Conservation (phyloP, 352 stramenopile genomes). For the Globisporangium recalcitrans region DNA sequence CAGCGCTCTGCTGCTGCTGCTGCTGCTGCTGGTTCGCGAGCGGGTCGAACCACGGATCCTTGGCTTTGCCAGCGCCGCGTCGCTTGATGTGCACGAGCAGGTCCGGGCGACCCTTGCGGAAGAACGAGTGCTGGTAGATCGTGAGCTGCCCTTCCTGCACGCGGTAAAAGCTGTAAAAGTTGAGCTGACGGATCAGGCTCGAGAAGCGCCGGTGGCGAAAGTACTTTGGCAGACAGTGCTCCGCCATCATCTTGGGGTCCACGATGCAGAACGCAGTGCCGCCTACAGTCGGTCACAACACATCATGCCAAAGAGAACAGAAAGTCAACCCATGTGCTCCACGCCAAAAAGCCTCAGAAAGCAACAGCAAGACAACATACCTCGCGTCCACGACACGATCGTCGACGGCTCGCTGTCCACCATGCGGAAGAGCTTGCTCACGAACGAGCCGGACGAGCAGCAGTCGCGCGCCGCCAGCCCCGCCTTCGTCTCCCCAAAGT, state of each 20-base stretch:
- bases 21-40: constrained; percentile 25
- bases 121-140: constrained; percentile 86
- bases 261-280: constrained; percentile 89
- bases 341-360: neutral
- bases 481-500: constrained; percentile 20
- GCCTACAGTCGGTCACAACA: constrained; percentile 25
- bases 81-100: constrained; percentile 83
- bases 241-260: constrained; percentile 85
- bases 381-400: constrained; percentile 81
- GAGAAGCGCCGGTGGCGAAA: constrained; percentile 88
- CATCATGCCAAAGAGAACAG: constrained; percentile 2
- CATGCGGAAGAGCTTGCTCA: constrained; percentile 85
- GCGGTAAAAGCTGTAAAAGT: constrained; percentile 92
- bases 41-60: constrained; percentile 83
- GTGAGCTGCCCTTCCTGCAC: constrained; percentile 82
- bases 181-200: constrained; percentile 86
- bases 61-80: constrained; percentile 73
- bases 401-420: constrained; percentile 73
- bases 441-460: constrained; percentile 71
- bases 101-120: constrained; percentile 75
- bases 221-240: constrained; percentile 88
- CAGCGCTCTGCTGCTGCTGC: neutral
- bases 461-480: constrained; percentile 30
- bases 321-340: constrained; percentile 6
- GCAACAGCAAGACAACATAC: no score